A percentile compares a stretch with the other conserved stretches of the same genome.
These are phyloP conservation scores for Dalbergia cultrata DNA, from an alignment of 306 rosid genomes.

Conservation along the genomic window DNA sequence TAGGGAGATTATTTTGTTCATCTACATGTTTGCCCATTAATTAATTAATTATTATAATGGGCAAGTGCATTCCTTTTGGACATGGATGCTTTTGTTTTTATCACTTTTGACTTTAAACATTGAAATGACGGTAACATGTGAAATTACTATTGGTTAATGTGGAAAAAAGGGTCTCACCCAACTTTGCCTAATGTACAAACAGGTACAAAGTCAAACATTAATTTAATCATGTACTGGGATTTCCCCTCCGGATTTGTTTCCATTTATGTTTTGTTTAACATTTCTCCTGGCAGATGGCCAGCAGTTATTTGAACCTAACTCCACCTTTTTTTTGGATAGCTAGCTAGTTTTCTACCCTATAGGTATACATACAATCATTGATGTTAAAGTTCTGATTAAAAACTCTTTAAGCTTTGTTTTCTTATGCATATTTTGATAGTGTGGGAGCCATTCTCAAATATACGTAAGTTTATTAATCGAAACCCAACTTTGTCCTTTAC, in stretches of 20 bases:
- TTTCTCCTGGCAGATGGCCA: slow-evolving; percentile 8
- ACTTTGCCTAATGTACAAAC: slow-evolving; percentile 25
- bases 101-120: slow-evolving; percentile 10
- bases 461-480: slow-evolving; percentile 10
- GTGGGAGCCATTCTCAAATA: slow-evolving; percentile 16
- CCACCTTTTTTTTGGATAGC: slow-evolving; percentile 27
- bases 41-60: not conserved
- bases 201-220: slow-evolving; percentile 59
- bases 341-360: slow-evolving; percentile 29
- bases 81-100: slow-evolving; percentile 33
- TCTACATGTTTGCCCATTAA: not conserved
- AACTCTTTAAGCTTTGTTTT: not conserved
- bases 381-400: slow-evolving; percentile 8
- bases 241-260: slow-evolving; percentile 25
- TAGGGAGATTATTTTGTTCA: not conserved
- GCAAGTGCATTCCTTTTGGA: slow-evolving; percentile 24
- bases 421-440: not conserved
- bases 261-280: slow-evolving; percentile 6
- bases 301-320: slow-evolving; percentile 41
- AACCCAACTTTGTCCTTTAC: not conserved
- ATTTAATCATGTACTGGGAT: slow-evolving; percentile 55
- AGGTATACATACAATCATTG: not conserved
- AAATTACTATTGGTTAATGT: slow-evolving; percentile 36
- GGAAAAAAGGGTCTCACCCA: slow-evolving; percentile 49
- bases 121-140: slow-evolving; percentile 37